Percentiles rank a stretch among this genome's conserved stretches.
phyloP scores from a whole-genome alignment of 2,329 filamentous ascomycete genomes.

The Pestalotiopsis sp. region DNA sequence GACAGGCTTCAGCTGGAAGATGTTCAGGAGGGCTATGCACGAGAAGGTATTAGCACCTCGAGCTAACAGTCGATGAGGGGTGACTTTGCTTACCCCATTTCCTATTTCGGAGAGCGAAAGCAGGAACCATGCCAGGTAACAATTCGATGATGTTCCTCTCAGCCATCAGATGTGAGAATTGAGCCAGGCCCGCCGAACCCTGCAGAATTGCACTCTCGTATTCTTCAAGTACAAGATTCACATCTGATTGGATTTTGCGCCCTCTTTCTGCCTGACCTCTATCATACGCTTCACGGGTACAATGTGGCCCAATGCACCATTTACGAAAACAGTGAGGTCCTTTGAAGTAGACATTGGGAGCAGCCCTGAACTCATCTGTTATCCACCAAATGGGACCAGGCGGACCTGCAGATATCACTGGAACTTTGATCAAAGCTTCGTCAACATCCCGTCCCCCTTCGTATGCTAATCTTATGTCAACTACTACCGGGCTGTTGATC shows the following conservation, averaged over 20 bases:
- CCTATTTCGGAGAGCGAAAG: background rate
- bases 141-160: background rate
- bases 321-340: background rate
- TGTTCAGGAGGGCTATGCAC: background rate
- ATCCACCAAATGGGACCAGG: background rate
- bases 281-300: accelerated
- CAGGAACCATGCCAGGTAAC: background rate
- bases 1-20: background rate
- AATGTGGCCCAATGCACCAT: background rate
- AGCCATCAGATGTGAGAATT: background rate
- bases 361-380: accelerated
- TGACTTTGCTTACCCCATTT: background rate
- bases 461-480: background rate
- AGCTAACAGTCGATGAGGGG: background rate
- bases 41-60: background rate
- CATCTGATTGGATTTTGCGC: background rate
- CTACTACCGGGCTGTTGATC: background rate
- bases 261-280: background rate
- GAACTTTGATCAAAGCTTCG: background rate
- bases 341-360: background rate
- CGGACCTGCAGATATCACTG: background rate
- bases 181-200: background rate
- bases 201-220: background rate
- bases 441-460: background rate
- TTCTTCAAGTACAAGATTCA: background rate